A percentile compares a stretch with the other conserved stretches of the same genome.
Evolutionary conservation across 768 basidiomycete genomes (phyloP).

Genomic region (Serpula lacrymans): DNA sequence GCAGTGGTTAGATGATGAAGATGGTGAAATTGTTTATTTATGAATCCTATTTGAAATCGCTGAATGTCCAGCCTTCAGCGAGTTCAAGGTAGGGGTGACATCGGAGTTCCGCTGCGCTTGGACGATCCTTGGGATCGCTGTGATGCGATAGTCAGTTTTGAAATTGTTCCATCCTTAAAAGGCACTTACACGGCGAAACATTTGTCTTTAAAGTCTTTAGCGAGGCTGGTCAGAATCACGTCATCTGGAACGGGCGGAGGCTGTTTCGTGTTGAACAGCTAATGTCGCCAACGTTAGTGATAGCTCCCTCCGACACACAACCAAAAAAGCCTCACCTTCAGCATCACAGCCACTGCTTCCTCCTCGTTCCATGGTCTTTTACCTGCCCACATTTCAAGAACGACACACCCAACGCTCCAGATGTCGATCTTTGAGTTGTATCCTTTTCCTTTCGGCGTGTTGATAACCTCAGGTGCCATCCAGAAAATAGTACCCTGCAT

Average conservation of each 20-base stretch:
- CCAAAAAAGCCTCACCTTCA: conserved; percentile 60
- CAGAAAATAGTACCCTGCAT: conserved; percentile 99
- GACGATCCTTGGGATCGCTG: conserved; percentile 83
- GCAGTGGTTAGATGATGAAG: too few relatives aligned
- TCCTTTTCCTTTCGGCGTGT: conserved; percentile 74
- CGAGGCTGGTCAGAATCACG: conserved; percentile 68
- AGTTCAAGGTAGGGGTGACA: conserved; percentile 76
- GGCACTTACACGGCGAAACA: conserved; percentile 83
- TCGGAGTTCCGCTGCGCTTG: conserved; percentile 73
- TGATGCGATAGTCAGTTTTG: conserved; percentile 5
- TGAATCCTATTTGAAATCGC: conserved; percentile 36
- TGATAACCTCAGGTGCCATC: conserved; percentile 97
- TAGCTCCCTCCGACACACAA: neutral
- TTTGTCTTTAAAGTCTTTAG: conserved; percentile 80
- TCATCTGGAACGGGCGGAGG: conserved; percentile 89
- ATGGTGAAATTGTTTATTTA: too few relatives aligned
- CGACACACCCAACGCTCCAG: conserved; percentile 98
- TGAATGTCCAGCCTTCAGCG: conserved; percentile 73
- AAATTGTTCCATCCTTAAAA: conserved; percentile 1
- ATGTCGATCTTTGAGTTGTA: conserved; percentile 98
- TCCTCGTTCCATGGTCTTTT: conserved; percentile 91
- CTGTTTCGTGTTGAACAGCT: conserved; percentile 83
- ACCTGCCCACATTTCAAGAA: conserved; percentile 99
- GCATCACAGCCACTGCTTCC: conserved; percentile 89
- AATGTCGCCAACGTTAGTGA: conserved; percentile 2